Conservation (phyloP, 2,329 filamentous ascomycete species). For the Xylaria digitata region DNA sequence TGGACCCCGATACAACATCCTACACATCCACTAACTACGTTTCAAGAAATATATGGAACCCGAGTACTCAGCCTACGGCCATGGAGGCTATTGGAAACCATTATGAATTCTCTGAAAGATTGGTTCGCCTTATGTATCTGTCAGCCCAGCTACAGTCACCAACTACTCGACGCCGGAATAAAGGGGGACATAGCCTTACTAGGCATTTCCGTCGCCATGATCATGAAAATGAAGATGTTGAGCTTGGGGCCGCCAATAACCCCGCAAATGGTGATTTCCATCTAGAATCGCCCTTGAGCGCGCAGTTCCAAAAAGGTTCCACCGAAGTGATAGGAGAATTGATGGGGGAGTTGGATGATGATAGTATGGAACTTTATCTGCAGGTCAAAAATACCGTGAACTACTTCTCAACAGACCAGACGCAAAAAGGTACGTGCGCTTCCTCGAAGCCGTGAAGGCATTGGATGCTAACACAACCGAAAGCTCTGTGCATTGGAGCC, state of each 20-base stretch:
- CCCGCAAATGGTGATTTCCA: slow-evolving; percentile 16
- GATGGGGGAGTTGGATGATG: slow-evolving; percentile 31
- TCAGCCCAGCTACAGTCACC: slow-evolving; percentile 29
- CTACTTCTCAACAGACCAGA: slow-evolving; percentile 78
- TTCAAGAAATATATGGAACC: slow-evolving; percentile 75
- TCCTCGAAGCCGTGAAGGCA: background rate
- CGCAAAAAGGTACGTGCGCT: slow-evolving; percentile 65
- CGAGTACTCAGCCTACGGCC: slow-evolving; percentile 66
- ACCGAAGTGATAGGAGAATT: slow-evolving; percentile 19
- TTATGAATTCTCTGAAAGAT: slow-evolving; percentile 76
- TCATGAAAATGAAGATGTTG: slow-evolving; percentile 37
- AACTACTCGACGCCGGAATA: slow-evolving; percentile 29
- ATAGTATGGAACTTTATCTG: slow-evolving; percentile 54
- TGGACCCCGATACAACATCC: background rate
- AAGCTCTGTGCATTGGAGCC: slow-evolving; percentile 77
- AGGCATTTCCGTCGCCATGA: slow-evolving; percentile 33
- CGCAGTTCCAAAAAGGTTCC: slow-evolving; percentile 23
- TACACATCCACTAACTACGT: slow-evolving; percentile 28
- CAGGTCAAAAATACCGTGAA: slow-evolving; percentile 79
- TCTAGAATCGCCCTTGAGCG: slow-evolving; percentile 25
- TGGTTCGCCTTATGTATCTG: slow-evolving; percentile 68
- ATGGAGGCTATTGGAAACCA: slow-evolving; percentile 66
- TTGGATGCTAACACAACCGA: slow-evolving; percentile 38
- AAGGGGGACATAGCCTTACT: slow-evolving; percentile 29
- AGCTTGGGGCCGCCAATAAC: slow-evolving; percentile 39